Base-by-base conservation (phyloP, 306 rosid genomes). In the Lupinus albus region DNA sequence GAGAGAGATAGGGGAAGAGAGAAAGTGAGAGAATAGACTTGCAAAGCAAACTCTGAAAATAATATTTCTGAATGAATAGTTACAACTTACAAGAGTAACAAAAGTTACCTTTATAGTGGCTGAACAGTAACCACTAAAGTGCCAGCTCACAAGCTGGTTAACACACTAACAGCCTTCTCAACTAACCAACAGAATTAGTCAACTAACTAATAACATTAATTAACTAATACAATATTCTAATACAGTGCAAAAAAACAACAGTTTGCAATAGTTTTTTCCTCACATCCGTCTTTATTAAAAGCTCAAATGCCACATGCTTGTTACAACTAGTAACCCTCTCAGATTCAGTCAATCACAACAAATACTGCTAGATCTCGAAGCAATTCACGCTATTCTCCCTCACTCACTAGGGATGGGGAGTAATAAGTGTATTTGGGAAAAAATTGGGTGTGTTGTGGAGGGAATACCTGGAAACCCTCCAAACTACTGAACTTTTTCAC, bases 261-360 rank as follows among this genome's bases (percentile, higher is more conserved):
- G 54, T 30, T 11, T 14, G 49, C 61, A 44, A 42, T 56, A 55
- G 66, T 36, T 49, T 12, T 38, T 20, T 48, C 30, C 58, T 70
- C 12, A 35, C 12, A 32, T 17, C 46, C 46, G 38, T 59, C 39
- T 71, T 58, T 36, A 5, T 32, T 7, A 18, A 52, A 57, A 17
- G 2, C 12, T n/a, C 14, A 46, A 67, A 67, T 4, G 47, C 48
- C 14, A 16, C 14, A 16, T 45, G n/a, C 58, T 14, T 16, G 49
- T 67, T 36, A 17, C 11, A 45, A 30, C 36, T 8, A 14, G 44
- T 55, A 56, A 33, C 13, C 0, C 6, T 64, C 42, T 10, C 46
- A 25, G 15, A 20, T 25, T 57, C 48, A 44, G 14, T 44, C 13
- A 2, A 44, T 44, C 48, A 44, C 48, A 11, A 10, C 14, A 44